Evolutionary conservation across 352 stramenopile species (phyloP).

Genomic region (Bremia lactucae): DNA sequence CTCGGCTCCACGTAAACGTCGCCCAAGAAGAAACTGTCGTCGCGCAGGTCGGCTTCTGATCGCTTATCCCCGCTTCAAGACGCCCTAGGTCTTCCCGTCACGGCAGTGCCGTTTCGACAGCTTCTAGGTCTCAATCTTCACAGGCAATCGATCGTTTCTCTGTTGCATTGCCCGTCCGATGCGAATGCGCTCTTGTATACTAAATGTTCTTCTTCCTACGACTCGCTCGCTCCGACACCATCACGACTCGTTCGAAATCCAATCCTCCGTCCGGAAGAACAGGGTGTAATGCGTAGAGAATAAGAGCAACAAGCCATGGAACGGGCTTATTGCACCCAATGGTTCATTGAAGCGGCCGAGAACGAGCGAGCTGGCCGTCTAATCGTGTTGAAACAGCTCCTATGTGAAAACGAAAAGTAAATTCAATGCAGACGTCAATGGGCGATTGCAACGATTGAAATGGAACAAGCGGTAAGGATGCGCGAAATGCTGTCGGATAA

Average conservation of each 20-base stretch:
- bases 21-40: slow-evolving; percentile 39
- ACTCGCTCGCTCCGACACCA: neutral
- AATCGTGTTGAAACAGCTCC: slow-evolving; percentile 52
- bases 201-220: neutral
- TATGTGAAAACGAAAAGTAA: slow-evolving; percentile 66
- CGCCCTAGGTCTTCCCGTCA: slow-evolving; percentile 15
- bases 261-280: slow-evolving; percentile 5
- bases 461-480: slow-evolving; percentile 73
- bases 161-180: neutral
- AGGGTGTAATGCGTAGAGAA: slow-evolving; percentile 6
- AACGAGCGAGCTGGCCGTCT: slow-evolving; percentile 62
- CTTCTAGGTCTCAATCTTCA: neutral
- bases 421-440: slow-evolving; percentile 49
- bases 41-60: neutral
- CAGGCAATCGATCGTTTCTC: neutral
- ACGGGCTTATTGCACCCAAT: slow-evolving; percentile 70
- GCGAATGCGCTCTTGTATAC: neutral
- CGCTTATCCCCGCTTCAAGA: slow-evolving; percentile 2
- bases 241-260: slow-evolving; percentile 2
- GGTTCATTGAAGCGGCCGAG: slow-evolving; percentile 70
- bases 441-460: slow-evolving; percentile 72
- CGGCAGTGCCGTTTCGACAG: slow-evolving; percentile 28
- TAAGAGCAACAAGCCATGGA: slow-evolving; percentile 25
- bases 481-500: slow-evolving; percentile 77
- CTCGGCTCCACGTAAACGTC: slow-evolving; percentile 46